Evolutionary conservation across 371 early-diverging fungal genomes (phyloP), one percentile per base, ranked within the genome.

Genomic region (Mortierella sp.): DNA sequence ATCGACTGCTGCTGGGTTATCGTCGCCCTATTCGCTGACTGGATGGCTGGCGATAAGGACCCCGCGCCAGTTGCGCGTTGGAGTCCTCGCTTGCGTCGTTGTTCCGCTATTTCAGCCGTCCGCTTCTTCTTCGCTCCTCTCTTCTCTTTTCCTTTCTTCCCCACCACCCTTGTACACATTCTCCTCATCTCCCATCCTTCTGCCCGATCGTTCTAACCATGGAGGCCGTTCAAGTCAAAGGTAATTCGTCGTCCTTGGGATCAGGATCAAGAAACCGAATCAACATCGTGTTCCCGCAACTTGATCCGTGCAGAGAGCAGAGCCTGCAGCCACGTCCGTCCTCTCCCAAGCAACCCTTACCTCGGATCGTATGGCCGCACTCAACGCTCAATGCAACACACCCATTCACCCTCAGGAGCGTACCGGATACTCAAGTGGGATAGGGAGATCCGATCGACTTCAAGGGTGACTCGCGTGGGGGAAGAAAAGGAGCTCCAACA

Each of bases 221-320:
- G 83, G 82, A 80, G 0, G 0, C 53, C 59, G 14, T 74, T 71
- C 71, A 79, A 54, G 65, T 23, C 59, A 79, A 82, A 78, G 71
- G 82, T 63, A 73, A 65, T 34, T n/a, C n/a, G n/a, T n/a, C 34
- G 10, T 34, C 34, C 7, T 34, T 34, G 34, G 34, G 34, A 34
- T 34, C 34, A 34, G 34, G 34, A 34, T 24, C 23, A 24, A 27
- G n/a, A 16, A 13, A 13, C 24, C 42, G 18, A 49, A 3, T 16
- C 34, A 43, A 42, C 39, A 31, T 48, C 14, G 24, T n/a, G 19
- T 24, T 48, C 64, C 43, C 64, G 57, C 38, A 52, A 53, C 54
- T 58, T 58, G 38, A 53, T 58, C 58, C 58, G 50, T 50, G 42
- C 39, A 14, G 19, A n/a, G 19, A 23, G 18, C 28, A 38, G 61